Conservation (phyloP, 192 early-diverging fungal species). For the Coemansia aciculifera region DNA sequence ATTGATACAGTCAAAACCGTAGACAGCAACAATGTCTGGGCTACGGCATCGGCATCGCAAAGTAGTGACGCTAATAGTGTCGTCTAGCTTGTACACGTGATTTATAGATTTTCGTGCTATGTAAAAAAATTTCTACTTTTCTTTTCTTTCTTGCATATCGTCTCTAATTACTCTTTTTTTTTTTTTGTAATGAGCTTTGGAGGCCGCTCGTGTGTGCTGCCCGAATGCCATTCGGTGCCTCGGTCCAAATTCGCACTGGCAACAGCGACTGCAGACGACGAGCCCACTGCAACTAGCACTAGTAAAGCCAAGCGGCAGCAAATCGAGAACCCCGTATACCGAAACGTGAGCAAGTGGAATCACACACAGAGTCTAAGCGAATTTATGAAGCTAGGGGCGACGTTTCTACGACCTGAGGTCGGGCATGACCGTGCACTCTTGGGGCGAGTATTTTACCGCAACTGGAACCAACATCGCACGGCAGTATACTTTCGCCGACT, state of each 20-base stretch:
- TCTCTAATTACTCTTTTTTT: background rate
- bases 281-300: background rate
- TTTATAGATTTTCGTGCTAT: background rate
- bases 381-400: background rate
- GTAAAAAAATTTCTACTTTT: background rate
- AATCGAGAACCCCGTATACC: conserved; percentile 35
- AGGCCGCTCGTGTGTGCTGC: conserved; percentile 12
- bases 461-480: conserved; percentile 42
- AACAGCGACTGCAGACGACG: background rate
- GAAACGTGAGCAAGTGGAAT: conserved; percentile 23
- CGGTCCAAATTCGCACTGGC: conserved; percentile 24
- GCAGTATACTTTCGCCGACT: conserved; percentile 28
- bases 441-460: conserved; percentile 40
- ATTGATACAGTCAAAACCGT: background rate
- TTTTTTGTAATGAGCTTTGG: background rate
- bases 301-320: background rate
- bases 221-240: conserved; percentile 38
- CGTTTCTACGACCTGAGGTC: conserved; percentile 16
- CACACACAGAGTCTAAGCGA: conserved; percentile 20
- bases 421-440: conserved; percentile 27
- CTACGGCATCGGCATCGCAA: no score
- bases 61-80: background rate
- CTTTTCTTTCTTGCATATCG: no score
- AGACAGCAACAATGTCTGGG: background rate
- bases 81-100: background rate